These are phyloP conservation scores for thale cress (Arabidopsis thaliana) DNA, from an alignment of 345 rosid species.

Conservation along the genomic window DNA sequence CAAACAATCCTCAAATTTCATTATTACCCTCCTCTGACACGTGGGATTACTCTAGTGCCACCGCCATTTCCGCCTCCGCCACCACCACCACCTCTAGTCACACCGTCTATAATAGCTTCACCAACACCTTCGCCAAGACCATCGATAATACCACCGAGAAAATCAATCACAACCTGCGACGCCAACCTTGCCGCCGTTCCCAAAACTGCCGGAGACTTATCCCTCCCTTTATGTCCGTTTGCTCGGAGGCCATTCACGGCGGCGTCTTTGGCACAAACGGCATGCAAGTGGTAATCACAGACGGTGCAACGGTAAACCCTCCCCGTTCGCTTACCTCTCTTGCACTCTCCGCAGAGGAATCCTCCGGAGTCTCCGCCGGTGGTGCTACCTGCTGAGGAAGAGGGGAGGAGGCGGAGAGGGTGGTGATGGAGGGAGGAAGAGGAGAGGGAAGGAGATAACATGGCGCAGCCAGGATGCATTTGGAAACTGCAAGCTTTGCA, in stretches of 20 bases:
- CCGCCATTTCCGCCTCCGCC: conserved; percentile 13
- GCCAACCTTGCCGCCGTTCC: conserved; percentile 68
- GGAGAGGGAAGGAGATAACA: conserved; percentile 59
- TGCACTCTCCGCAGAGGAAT: conserved; percentile 70
- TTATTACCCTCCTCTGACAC: conserved; percentile 40
- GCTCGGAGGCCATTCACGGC: conserved; percentile 74
- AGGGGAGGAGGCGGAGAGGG: conserved; percentile 56
- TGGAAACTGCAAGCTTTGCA: conserved; percentile 75
- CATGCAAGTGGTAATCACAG: conserved; percentile 81
- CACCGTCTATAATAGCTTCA: conserved; percentile 56
- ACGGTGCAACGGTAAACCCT: conserved; percentile 68
- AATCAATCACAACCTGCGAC: conserved; percentile 63
- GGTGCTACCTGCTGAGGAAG: conserved; percentile 15
- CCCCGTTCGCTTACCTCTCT: conserved; percentile 61
- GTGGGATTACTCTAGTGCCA: conserved; percentile 34
- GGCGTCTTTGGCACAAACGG: conserved; percentile 72
- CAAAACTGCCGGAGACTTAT: conserved; percentile 57
- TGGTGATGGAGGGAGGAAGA: conserved; percentile 65
- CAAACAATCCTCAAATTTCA: conserved; percentile 1
- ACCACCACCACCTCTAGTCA: conserved; percentile 51
- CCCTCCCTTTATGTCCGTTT: conserved; percentile 53
- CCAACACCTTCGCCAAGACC: conserved; percentile 89
- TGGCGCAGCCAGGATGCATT: conserved; percentile 91
- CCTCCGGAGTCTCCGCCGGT: conserved; percentile 39
- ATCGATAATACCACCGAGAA: conserved; percentile 75